phyloP scores from a whole-genome alignment of 495 filamentous ascomycete species.

The Aspergillus sparsus region DNA sequence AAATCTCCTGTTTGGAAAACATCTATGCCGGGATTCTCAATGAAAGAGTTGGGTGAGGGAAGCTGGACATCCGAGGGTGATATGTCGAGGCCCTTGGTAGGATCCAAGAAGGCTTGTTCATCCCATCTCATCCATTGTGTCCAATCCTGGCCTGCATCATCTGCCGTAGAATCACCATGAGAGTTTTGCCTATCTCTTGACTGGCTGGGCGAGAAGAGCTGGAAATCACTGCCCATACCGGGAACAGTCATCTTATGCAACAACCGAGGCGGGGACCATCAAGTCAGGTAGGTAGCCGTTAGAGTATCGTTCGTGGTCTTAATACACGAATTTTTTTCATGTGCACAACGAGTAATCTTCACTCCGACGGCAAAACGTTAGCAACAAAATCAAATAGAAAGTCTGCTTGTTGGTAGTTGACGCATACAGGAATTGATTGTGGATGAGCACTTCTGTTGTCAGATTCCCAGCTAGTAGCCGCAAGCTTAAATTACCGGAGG shows the following conservation, averaged over 20 bases:
- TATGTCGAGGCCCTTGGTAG: slow-evolving; percentile 27
- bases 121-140: slow-evolving; percentile 57
- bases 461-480: slow-evolving; percentile 5
- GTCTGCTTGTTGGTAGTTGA: not conserved
- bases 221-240: slow-evolving; percentile 43
- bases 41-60: slow-evolving; percentile 34
- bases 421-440: slow-evolving; percentile 11
- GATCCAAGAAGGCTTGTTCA: slow-evolving; percentile 37
- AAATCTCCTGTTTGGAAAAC: slow-evolving; percentile 30
- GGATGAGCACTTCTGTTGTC: not conserved
- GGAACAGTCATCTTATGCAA: slow-evolving; percentile 28
- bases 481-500: slow-evolving; percentile 11
- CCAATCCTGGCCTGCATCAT: slow-evolving; percentile 45
- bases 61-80: slow-evolving; percentile 31
- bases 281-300: slow-evolving; percentile 4
- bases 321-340: not conserved
- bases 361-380: not conserved
- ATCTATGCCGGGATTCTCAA: slow-evolving; percentile 29
- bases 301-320: too few relatives aligned
- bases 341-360: slow-evolving; percentile 2
- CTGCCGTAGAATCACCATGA: slow-evolving; percentile 24
- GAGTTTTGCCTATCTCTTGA: slow-evolving; percentile 30
- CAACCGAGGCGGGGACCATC: slow-evolving; percentile 26
- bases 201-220: slow-evolving; percentile 40
- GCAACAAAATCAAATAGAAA: not conserved